Evolutionary conservation across 2,329 filamentous ascomycete species (phyloP).

Genomic region (Sclerotinia nivalis): DNA sequence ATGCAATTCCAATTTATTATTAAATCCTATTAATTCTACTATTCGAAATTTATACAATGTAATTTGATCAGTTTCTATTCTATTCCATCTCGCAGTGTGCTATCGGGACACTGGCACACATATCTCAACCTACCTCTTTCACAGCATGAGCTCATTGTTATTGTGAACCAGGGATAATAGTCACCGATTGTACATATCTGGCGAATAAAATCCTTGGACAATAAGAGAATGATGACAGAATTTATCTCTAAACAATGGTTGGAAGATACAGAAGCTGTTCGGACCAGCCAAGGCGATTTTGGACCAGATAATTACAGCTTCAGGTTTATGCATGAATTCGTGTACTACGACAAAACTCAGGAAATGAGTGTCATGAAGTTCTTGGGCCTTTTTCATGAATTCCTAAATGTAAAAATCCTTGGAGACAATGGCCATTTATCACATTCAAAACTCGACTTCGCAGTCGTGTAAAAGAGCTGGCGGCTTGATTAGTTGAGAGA

Average conservation of each 20-base stretch:
- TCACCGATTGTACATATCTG: background rate
- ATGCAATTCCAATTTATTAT: no score
- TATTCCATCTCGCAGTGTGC: no score
- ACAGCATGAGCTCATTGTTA: background rate
- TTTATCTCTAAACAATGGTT: background rate
- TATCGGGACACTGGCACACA: no score
- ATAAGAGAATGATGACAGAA: background rate
- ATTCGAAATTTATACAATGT: no score
- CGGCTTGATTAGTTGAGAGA: background rate
- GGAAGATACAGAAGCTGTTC: background rate
- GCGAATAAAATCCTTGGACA: background rate
- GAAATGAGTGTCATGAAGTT: background rate
- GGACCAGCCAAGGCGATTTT: background rate
- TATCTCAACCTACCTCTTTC: no score
- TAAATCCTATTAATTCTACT: no score
- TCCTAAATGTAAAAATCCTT: background rate
- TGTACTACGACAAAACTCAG: background rate
- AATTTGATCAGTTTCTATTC: no score
- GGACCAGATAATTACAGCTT: background rate
- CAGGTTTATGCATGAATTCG: slow-evolving; percentile 2
- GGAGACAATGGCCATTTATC: background rate
- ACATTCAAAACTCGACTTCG: background rate
- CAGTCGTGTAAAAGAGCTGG: background rate
- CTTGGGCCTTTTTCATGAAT: background rate
- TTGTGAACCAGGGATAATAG: background rate